A percentile compares a stretch with the other conserved stretches of the same genome.
These are phyloP conservation scores for Sutorius eximius DNA, from an alignment of 1,284 basidiomycete species.

Conservation along the genomic window DNA sequence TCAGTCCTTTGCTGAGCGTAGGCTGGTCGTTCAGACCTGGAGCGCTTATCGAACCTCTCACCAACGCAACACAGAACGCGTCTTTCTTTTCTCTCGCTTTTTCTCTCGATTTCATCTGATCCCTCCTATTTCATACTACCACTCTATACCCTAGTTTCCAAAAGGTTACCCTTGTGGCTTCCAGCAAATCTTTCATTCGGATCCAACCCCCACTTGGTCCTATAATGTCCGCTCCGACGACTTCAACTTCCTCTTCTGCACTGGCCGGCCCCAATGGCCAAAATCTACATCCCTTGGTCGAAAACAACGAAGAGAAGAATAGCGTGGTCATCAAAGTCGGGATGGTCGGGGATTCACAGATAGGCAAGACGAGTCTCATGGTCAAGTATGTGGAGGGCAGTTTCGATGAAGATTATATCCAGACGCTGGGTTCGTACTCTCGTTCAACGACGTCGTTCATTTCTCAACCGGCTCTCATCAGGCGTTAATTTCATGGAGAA, in stretches of 20 bases:
- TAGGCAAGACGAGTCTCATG: constrained; percentile 98
- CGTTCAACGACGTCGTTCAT: not conserved
- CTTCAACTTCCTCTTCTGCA: constrained; percentile 45
- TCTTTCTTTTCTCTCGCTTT: constrained; percentile 40
- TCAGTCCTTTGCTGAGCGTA: constrained; percentile 30
- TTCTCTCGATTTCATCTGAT: constrained; percentile 24
- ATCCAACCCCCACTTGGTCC: constrained; percentile 16
- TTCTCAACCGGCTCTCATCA: constrained; percentile 32
- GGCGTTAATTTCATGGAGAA: constrained; percentile 99
- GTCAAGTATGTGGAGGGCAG: constrained; percentile 98
- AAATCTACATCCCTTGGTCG: constrained; percentile 47
- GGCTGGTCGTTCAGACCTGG: constrained; percentile 34
- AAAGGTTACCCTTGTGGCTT: constrained; percentile 23
- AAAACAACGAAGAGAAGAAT: constrained; percentile 77
- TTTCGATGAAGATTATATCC: constrained; percentile 98
- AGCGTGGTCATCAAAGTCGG: constrained; percentile 97
- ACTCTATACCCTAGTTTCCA: constrained; percentile 32
- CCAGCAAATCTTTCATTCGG: constrained; percentile 19
- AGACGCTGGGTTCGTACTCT: constrained; percentile 81
- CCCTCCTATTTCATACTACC: constrained; percentile 25
- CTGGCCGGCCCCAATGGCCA: constrained; percentile 53
- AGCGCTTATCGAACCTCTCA: constrained; percentile 37
- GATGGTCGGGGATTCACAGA: constrained; percentile 99
- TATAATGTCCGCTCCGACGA: constrained; percentile 48
- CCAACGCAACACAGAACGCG: constrained; percentile 43